Evolutionary conservation across 108 stramenopile species (phyloP), one percentile per base, ranked within the genome.

Genomic region (Seminavis robusta): DNA sequence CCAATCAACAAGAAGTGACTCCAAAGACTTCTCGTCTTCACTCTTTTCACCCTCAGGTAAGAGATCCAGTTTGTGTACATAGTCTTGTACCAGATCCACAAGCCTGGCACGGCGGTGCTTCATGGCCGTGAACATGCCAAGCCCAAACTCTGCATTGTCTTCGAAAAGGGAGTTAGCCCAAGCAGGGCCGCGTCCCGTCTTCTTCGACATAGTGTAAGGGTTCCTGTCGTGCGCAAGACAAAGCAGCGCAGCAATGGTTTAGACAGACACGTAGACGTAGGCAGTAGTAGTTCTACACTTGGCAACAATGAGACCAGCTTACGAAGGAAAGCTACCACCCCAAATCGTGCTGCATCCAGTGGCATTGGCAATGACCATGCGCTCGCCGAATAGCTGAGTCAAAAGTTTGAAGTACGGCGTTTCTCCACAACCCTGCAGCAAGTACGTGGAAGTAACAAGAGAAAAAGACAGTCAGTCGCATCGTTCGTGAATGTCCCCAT

Each of bases 111-210:
- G 60, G 32, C 80, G 69, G 50, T 81, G 80, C 21, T 49, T 70
- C 69, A 74, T 81, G 1, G 80, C 76, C 20, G 67, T 58, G 49
- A 81, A 81, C 80, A 81, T 81, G 0, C 80, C 80, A 48, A 77
- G 70, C 3, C 61, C 61, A 48, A 28, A 60, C 17, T 60, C 52
- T 41, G 80, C 76, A 51, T 81, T 81, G 46, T 81, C 80, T 47
- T 81, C 80, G 48, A 81, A 81, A 9, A 81, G 49, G 5, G 73
- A 75, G 48, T 81, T 81, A 15, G 80, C 80, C 80, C 80, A 81
- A 6, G 80, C 76, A 19, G 80, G 80, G 4, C 80, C 80, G 31
- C 80, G 63, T 9, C 76, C 76, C 1, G 69, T 63, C 56, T 74
- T 69, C 52, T 71, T 74, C 6, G 76, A 77, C 9, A 81, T 73